Base-by-base conservation (phyloP, 2,329 filamentous ascomycete species). In the Fusarium udum region DNA sequence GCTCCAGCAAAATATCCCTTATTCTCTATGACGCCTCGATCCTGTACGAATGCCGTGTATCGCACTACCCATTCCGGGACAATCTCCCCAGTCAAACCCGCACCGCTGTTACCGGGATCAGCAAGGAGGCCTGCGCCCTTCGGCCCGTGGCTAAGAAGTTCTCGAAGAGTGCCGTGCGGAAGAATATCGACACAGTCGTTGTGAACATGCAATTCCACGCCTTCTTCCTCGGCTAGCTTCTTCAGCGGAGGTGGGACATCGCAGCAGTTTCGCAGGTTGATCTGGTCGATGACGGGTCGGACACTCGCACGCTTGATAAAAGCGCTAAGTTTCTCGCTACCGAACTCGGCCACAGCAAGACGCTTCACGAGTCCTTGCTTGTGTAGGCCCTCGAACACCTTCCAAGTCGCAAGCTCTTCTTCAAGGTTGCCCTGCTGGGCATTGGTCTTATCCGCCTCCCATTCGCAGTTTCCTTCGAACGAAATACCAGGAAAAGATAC, bases 1-100 rank as follows among this genome's bases (percentile, higher is more conserved):
- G 95, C 95, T 26, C 91, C 90, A 3, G 95, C 95, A 85, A 98
- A 98, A 83, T 98, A 98, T 13, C 96, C 96, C 86, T 98, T 99
- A 80, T 96, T 97, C 86, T 99, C 96, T 74, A 99, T 95, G 14
- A 99, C 96, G 20, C 96, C 96, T 61, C 96, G 88, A 80, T 98
- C 93, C 81, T 93, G 93, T 45, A 98, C 94, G 66, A 98, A 95
- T 3, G 96, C 96, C 42, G 95, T 98, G 81, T 99, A 99, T 81
- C 98, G 97, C 75, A 95, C 92, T 34, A 98, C 96, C 95, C 96
- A 99, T 80, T 95, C 91, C 34, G 96, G 95, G 66, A 90, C 89
- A 55, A 98, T 88, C 73, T 97, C 91, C 9, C 94, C 95, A 75
- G 88, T 87, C 64, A 97, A 84, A 1, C 93, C 92, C 15, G 85